Evolutionary conservation across 2,329 filamentous ascomycete genomes (phyloP), one percentile per base, ranked within the genome.

Genomic region (Neoascochyta sp.): DNA sequence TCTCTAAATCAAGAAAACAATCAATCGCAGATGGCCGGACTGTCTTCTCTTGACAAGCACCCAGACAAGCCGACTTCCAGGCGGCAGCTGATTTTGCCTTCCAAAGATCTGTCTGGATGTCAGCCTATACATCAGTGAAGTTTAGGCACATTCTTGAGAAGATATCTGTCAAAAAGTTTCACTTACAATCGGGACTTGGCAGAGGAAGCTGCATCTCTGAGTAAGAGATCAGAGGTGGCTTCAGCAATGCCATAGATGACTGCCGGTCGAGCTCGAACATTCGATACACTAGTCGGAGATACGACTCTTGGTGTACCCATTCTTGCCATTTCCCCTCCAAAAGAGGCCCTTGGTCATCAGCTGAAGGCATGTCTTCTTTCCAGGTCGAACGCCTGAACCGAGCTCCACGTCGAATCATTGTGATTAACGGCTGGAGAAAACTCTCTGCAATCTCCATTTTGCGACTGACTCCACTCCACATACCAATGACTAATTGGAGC

Each of bases 211-310:
- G 75, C 27, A 86, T 63, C 47, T 86, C 83, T 0, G 79, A 71
- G 47, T 84, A 86, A 0, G 81, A 82, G 42, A 86, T 76, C 12
- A 78, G 64, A 0, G 80, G 78, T 36, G 75, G 80, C 13, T 74
- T 77, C 31, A 83, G 66, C 4, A 82, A 69, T 1, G 78, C 76
- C 65, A 86, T 81, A 2, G 82, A 83, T 4, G 75, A 70, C 38
- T 84, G 78, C 0, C 78, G 70, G 47, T 86, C 82, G 34, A 80
- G 72, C 4, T 81, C 60, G 43, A 82, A 82, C 9, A 76, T 64
- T 49, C 81, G 78, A 36, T 82, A 79, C 3, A 76, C 75, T 3
- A 87, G 72, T 64, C 80, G 72, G 52, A 84, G 83, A 64, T 76
- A 83, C 3, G 76, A 78, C 50, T 86, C 81, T 36, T 75, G 66